phyloP scores from a whole-genome alignment of 805 yeast genomes.

The Sugiyamaella chiloensis region DNA sequence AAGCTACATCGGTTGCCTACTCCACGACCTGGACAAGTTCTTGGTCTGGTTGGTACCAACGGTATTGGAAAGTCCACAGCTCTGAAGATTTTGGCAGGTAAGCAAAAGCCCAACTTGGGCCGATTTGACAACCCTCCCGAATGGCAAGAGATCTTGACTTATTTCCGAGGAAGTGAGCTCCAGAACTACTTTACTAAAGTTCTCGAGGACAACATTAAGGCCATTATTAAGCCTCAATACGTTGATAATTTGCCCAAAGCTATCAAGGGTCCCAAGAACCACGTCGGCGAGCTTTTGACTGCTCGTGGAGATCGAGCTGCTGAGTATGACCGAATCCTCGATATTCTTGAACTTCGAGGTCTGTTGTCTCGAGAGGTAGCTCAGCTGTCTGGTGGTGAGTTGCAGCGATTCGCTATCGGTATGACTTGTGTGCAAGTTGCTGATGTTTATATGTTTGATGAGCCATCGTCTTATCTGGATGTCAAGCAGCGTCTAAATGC shows the following conservation, averaged over 20 bases:
- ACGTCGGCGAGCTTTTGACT: constrained; percentile 77
- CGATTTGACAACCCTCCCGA: constrained; percentile 93
- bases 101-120: constrained; percentile 95
- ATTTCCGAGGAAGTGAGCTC: constrained; percentile 95
- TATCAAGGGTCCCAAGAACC: constrained; percentile 80
- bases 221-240: constrained; percentile 98
- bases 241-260: constrained; percentile 98
- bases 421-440: constrained; percentile 95
- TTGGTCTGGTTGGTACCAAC: constrained; percentile 96
- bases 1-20: constrained; percentile 95
- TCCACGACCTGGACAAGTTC: constrained; percentile 98
- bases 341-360: constrained; percentile 67
- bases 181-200: constrained; percentile 94
- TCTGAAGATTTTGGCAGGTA: constrained; percentile 92
- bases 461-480: constrained; percentile 97
- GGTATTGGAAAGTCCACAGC: constrained; percentile 99
- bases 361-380: constrained; percentile 84
- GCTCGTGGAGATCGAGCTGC: constrained; percentile 72
- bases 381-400: constrained; percentile 95
- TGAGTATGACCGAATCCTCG: constrained; percentile 60
- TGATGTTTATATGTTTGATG: constrained; percentile 98
- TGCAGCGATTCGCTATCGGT: constrained; percentile 97
- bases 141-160: constrained; percentile 88
- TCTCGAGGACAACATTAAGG: constrained; percentile 88
- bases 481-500: constrained; percentile 98